Base-by-base conservation (phyloP, 345 rosid genomes). In the Hypericum androsaemum region DNA sequence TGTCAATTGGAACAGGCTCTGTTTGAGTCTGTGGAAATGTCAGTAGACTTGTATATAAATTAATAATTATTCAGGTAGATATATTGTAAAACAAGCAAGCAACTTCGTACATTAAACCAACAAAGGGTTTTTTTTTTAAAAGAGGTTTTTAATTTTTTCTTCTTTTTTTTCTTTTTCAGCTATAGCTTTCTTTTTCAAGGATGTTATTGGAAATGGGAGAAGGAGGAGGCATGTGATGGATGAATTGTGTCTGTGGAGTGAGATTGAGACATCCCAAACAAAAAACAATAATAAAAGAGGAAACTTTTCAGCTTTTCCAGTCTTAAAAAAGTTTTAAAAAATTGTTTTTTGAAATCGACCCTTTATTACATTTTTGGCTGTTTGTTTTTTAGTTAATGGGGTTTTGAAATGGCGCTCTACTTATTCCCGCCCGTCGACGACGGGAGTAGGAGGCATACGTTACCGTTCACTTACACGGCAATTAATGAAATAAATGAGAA, bases 381-480 rank as follows among this genome's bases (percentile, higher is more conserved):
- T 47, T 38, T 36, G 9, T 40, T 41, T 58, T 39, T 5, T n/a
- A 32, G 5, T 35, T 7, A 14, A 8, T 15, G 17, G 14, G 50
- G 43, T 58, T 71, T 71, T 74, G 56, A 64, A 64, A 69, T 42
- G 16, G 61, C 44, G 60, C 39, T 42, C 47, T 2, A 8, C 17
- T 56, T 2, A 54, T 64, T 74, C 78, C 78, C 78, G 78, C 78
- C 70, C 54, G 50, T 64, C 2, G 15, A 9, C 17, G 54, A 39
- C 7, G 62, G 41, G 4, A 22, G 32, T 1, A 4, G 32, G 32
- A 22, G 4, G 32, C 2, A 22, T 22, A 22, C 32, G 32, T 22
- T 22, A 22, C 32, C 4, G 32, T 22, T 22, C 32, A 22, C 32
- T 22, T 22, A 22, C 32, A 22, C 2, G 32, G 32, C 32, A 22